Conservation (phyloP, 2,329 filamentous ascomycete species). For the Calonectria pseudoreteaudii region DNA sequence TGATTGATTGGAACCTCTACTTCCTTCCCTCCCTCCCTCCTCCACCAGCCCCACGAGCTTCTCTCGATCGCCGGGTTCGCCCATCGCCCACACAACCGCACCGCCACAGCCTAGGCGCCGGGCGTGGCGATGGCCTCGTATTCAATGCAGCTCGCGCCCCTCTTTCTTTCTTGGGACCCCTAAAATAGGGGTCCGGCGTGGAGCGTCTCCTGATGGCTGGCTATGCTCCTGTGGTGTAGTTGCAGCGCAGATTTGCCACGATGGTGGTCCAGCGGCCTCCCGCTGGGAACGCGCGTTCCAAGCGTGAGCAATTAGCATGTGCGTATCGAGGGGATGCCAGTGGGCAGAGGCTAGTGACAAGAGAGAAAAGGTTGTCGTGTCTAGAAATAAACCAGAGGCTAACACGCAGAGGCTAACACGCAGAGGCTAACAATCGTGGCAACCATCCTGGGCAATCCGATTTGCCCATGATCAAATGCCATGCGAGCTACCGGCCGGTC, state of each 20-base stretch:
- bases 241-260: conserved; percentile 21
- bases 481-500: background rate
- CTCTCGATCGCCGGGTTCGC: background rate
- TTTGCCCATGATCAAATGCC: background rate
- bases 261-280: background rate
- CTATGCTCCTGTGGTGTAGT: conserved; percentile 13
- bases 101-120: conserved; percentile 27
- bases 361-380: no score
- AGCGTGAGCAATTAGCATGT: background rate
- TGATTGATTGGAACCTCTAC: background rate
- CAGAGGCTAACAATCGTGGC: background rate
- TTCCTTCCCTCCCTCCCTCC: background rate
- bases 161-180: background rate
- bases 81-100: conserved; percentile 3
- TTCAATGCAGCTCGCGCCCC: background rate
- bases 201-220: conserved; percentile 13
- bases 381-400: background rate
- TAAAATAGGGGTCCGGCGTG: conserved; percentile 24
- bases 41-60: background rate
- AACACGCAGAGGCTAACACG: background rate
- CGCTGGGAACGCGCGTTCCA: background rate
- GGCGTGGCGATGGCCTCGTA: conserved; percentile 23
- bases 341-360: background rate
- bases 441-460: background rate
- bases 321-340: background rate